Conservation (phyloP, 2,329 filamentous ascomycete species). For the Sporothrix schenckii region DNA sequence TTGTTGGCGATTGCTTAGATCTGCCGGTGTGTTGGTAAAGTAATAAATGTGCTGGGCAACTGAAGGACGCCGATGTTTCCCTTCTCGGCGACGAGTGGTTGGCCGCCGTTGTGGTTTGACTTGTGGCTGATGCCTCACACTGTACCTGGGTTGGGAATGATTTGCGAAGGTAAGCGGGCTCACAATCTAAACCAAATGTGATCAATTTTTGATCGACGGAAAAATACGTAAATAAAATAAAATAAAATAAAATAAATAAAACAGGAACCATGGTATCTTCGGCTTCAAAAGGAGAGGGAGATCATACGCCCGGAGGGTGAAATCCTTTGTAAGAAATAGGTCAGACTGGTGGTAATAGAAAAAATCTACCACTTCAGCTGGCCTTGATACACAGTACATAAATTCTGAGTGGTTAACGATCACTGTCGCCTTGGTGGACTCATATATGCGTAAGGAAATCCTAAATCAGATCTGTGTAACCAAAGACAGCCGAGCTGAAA, state of each 20-base stretch:
- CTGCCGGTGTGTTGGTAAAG: not conserved
- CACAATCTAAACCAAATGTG: not conserved
- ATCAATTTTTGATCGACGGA: not conserved
- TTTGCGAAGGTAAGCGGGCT: not conserved
- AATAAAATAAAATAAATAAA: not conserved
- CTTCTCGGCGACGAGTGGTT: not conserved
- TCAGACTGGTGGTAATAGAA: not conserved
- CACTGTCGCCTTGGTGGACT: not conserved
- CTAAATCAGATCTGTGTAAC: slow-evolving; percentile 12
- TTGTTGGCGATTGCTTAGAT: not conserved
- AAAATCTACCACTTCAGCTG: not conserved
- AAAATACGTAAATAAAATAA: not conserved
- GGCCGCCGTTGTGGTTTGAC: not conserved
- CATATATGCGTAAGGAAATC: not conserved
- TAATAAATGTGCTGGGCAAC: not conserved
- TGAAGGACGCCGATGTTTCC: not conserved
- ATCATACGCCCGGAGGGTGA: not conserved
- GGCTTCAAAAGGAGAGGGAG: too few relatives aligned
- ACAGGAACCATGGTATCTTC: not conserved
- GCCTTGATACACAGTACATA: not conserved
- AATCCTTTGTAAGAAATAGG: slow-evolving; percentile 1
- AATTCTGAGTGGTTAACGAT: not conserved
- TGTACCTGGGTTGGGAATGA: not conserved
- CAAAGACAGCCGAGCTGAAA: slow-evolving; percentile 19
- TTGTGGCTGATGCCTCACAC: not conserved